Percentiles rank a stretch among this genome's conserved stretches.
These are phyloP conservation scores for Hyphodiscus hymeniophilus DNA, from an alignment of 495 filamentous ascomycete genomes.

Conservation along the genomic window DNA sequence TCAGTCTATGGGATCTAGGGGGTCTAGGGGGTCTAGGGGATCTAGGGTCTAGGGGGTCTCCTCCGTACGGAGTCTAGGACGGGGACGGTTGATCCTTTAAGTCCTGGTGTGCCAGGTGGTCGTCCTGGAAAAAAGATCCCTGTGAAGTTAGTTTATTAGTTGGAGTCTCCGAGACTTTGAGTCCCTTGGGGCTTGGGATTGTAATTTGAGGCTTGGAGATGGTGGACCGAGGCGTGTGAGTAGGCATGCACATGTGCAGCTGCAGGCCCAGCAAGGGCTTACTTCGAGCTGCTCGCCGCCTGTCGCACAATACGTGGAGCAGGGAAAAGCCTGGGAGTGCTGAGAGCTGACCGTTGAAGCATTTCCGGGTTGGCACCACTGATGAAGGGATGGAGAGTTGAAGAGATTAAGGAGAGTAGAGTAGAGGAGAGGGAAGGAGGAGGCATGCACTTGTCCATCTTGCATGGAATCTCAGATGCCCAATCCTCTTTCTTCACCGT, in stretches of 20 bases:
- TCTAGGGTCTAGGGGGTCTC: too few species aligned
- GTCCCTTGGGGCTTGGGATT: background rate
- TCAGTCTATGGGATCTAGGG: too few species aligned
- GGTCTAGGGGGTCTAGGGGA: too few species aligned
- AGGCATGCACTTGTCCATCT: background rate
- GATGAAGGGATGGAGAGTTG: background rate
- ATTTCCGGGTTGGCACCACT: background rate
- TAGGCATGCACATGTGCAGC: too few species aligned
- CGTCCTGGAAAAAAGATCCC: conserved; percentile 7
- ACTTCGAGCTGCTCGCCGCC: background rate
- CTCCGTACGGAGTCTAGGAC: too few species aligned
- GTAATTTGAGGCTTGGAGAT: background rate
- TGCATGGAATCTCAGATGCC: background rate
- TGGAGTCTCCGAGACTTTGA: conserved; percentile 20
- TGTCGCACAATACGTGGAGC: background rate
- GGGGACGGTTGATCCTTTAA: too few species aligned
- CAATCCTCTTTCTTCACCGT: background rate
- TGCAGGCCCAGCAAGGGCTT: too few species aligned
- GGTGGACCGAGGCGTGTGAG: too few species aligned
- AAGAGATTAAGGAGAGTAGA: background rate
- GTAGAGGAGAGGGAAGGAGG: too few species aligned
- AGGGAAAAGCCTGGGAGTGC: too few species aligned
- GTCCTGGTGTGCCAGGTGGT: too few species aligned
- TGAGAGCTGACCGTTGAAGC: background rate
- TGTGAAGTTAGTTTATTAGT: conserved; percentile 18